Evolutionary conservation across 2,329 filamentous ascomycete genomes (phyloP).

Genomic region (Sporothrix mexicana): DNA sequence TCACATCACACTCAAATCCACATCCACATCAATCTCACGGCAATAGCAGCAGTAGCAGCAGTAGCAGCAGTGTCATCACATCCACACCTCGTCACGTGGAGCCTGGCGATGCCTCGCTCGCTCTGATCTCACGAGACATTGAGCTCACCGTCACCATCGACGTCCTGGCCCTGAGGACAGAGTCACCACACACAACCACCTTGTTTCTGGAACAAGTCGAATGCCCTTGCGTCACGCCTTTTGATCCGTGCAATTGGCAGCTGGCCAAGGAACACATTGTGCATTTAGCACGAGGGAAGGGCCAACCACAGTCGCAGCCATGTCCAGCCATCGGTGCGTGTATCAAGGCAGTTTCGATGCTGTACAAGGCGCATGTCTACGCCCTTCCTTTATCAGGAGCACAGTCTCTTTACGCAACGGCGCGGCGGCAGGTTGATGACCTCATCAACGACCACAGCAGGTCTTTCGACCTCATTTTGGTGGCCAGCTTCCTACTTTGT

Average conservation of each 20-base stretch:
- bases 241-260: constrained; percentile 24
- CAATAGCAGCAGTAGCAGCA: neutral
- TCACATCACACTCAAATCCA: neutral
- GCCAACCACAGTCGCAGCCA: neutral
- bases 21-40: neutral
- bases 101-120: neutral
- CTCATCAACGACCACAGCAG: neutral
- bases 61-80: neutral
- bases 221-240: constrained; percentile 22
- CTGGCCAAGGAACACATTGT: constrained; percentile 15
- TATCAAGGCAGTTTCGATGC: neutral
- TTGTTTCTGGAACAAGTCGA: constrained; percentile 21
- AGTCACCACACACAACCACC: constrained; percentile 8
- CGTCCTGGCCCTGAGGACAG: constrained; percentile 5
- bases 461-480: neutral
- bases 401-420: neutral
- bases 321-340: neutral
- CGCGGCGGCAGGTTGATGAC: constrained; percentile 5
- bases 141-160: constrained; percentile 27
- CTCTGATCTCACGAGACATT: constrained; percentile 24
- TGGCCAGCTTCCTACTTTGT: constrained; percentile 6
- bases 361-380: constrained; percentile 11
- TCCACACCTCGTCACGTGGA: constrained; percentile 2
- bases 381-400: neutral
- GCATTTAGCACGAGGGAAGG: neutral